Conservation (phyloP, 805 yeast genomes). For the Saitoella complicata region DNA sequence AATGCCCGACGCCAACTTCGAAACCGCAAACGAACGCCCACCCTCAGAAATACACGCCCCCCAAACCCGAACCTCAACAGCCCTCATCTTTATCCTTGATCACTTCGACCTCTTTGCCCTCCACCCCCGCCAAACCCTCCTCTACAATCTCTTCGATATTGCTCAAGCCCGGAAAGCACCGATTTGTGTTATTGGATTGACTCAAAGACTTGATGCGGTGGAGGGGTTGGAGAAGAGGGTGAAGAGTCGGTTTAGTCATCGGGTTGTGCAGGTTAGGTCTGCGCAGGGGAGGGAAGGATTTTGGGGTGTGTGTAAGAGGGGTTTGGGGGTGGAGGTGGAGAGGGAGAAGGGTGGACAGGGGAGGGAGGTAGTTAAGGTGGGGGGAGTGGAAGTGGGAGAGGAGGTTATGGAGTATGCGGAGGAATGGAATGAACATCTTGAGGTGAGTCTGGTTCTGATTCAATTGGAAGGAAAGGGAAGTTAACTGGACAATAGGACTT, state of each 20-base stretch:
- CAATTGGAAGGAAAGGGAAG: too few species aligned
- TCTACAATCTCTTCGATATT: conserved; percentile 77
- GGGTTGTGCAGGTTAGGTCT: conserved; percentile 46
- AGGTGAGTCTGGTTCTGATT: too few species aligned
- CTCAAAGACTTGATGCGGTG: conserved; percentile 52
- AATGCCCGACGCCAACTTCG: conserved; percentile 6
- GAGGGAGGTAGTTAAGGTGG: too few species aligned
- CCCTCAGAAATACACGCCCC: too few species aligned
- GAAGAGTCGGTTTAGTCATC: conserved; percentile 71
- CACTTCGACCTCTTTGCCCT: conserved; percentile 66
- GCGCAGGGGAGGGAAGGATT: conserved; percentile 34
- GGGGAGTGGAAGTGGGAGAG: too few species aligned
- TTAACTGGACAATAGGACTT: too few species aligned
- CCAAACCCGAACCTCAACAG: conserved; percentile 13
- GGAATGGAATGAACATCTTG: too few species aligned
- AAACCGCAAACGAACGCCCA: too few species aligned
- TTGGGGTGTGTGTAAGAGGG: conserved; percentile 29
- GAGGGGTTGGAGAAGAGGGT: conserved; percentile 85
- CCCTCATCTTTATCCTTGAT: conserved; percentile 67
- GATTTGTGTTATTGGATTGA: conserved; percentile 64
- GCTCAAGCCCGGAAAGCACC: conserved; percentile 55
- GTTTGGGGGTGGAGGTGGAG: conserved; percentile 21
- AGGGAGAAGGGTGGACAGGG: conserved; percentile 3
- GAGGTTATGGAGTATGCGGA: too few species aligned
- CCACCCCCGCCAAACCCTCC: conserved; percentile 59